Conservation (phyloP, 2,329 filamentous ascomycete genomes). For the Phyllosticta paracitricarpa region DNA sequence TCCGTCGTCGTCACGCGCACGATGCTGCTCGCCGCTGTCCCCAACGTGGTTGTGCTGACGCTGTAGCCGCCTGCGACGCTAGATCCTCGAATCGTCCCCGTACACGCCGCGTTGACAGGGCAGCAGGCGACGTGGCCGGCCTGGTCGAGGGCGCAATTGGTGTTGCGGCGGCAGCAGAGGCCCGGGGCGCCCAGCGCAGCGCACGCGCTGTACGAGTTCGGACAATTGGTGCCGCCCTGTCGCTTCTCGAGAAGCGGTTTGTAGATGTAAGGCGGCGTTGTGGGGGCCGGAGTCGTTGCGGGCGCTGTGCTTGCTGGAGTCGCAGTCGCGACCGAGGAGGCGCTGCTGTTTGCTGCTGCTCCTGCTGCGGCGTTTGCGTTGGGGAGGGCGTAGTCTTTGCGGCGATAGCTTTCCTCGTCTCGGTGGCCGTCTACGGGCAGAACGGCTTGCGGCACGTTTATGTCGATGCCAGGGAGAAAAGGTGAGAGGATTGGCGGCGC, state of each 20-base stretch:
- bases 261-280: neutral
- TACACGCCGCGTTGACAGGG: conserved; percentile 47
- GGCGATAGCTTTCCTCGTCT: neutral
- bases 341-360: neutral
- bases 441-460: neutral
- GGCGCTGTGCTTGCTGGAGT: neutral
- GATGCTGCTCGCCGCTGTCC: conserved; percentile 2
- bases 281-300: neutral
- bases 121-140: conserved; percentile 53
- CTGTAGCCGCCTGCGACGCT: neutral
- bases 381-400: neutral
- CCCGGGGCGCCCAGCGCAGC: conserved; percentile 40
- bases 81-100: conserved; percentile 37
- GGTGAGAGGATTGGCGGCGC: neutral
- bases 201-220: conserved; percentile 43
- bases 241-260: neutral
- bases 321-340: neutral
- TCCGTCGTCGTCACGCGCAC: neutral
- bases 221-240: conserved; percentile 35
- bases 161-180: conserved; percentile 45
- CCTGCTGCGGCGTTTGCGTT: neutral
- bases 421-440: neutral
- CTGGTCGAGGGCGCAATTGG: conserved; percentile 46
- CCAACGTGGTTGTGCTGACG: neutral
- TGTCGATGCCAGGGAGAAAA: conserved; percentile 3